Percentiles rank a stretch among this genome's conserved stretches.
Conservation (phyloP, 306 rosid species). For the Vigna nakashimae region DNA sequence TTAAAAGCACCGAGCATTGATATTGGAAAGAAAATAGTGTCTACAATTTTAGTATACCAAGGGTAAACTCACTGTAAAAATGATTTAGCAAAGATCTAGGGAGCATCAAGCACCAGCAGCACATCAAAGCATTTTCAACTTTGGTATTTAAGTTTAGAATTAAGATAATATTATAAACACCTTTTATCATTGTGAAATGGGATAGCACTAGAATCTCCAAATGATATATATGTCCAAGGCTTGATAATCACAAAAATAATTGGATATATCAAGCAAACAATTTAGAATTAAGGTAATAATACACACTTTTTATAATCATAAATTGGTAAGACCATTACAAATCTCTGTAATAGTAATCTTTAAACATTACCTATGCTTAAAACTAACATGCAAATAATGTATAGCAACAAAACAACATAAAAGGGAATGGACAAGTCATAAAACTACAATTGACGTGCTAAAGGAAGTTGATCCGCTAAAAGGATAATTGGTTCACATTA, state of each 20-base stretch:
- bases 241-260: neutral
- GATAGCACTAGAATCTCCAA: neutral
- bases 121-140: slow-evolving; percentile 24
- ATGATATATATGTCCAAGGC: neutral
- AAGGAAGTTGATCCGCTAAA: neutral
- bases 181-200: neutral
- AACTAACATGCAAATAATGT: slow-evolving; percentile 15
- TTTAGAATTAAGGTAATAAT: neutral
- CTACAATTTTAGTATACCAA: neutral
- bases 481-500: neutral
- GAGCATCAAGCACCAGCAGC: slow-evolving; percentile 8
- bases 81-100: slow-evolving; percentile 1
- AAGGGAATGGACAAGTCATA: neutral
- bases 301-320: slow-evolving; percentile 1
- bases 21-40: slow-evolving; percentile 3
- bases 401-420: neutral
- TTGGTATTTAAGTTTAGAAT: neutral
- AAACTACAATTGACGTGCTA: neutral
- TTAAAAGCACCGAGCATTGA: slow-evolving; percentile 36
- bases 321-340: neutral
- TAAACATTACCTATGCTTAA: neutral
- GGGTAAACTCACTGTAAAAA: neutral
- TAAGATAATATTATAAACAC: neutral
- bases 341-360: neutral
- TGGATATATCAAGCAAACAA: neutral